Evolutionary conservation across 2,329 filamentous ascomycete species (phyloP), one percentile per base, ranked within the genome.

Genomic region (Dothideomycetes sp.): DNA sequence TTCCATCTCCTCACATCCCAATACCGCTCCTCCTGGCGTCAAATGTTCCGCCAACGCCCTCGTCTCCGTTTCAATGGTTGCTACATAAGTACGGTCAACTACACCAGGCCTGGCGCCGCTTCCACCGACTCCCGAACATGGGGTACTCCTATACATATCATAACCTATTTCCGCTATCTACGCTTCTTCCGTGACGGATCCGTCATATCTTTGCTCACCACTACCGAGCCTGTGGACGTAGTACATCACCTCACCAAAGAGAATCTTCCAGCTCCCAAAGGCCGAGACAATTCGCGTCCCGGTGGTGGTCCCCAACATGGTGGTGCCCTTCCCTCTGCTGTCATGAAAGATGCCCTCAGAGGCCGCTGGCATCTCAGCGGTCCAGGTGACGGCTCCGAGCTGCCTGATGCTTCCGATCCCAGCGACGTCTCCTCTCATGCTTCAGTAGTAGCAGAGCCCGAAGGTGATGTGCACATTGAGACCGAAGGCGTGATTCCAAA

Each of bases 21-120:
- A 38, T 56, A 57, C 49, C 37, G 50, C 30, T 45, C 50, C 42
- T 64, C 61, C 36, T 69, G 54, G 60, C 75, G 73, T 52, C 61
- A 66, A 38, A 84, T 94, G 66, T 94, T 94, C 65, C 84, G 82
- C 30, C 67, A 69, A 4, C 81, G 87, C 11, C 89, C 91, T 2
- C 80, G 91, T 32, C 73, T 96, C 44, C 84, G 91, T 42, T 98
- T 94, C 69, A 91, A 91, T 53, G 91, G 91, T 18, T 83, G 86
- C 62, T 98, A 98, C 65, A 96, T 98, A 60, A 85, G 79, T 59
- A 96, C 89, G 0, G 87, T 94, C 43, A 96, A 96, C 64, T 98
- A 98, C 63, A 78, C 85, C 36, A 83, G 91, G 17, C 68, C 85
- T 0, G 91, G 91, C 22, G 82, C 82, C 43, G 72, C 79, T 9